Evolutionary conservation across 1,284 basidiomycete species (phyloP).

Genomic region (Violaceomyces palustris): DNA sequence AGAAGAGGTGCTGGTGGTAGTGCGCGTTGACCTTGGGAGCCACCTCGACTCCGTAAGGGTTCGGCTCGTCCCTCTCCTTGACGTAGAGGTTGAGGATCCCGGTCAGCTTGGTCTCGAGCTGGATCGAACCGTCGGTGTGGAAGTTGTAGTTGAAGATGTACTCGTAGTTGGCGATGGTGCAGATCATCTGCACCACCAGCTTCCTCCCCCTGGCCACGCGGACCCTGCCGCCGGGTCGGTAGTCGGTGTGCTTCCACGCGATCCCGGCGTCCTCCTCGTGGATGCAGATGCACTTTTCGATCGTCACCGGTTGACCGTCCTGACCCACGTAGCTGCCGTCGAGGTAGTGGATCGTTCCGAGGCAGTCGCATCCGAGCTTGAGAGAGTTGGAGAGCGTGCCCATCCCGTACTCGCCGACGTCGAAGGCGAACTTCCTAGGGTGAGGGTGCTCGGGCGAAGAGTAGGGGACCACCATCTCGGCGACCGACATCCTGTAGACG

Average conservation of each 20-base stretch:
- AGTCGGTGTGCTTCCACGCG: slow-evolving; percentile 65
- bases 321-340: slow-evolving; percentile 51
- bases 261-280: slow-evolving; percentile 80
- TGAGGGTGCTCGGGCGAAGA: slow-evolving; percentile 47
- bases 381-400: slow-evolving; percentile 55
- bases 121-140: slow-evolving; percentile 69
- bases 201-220: slow-evolving; percentile 70
- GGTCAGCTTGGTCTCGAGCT: slow-evolving; percentile 74
- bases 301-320: slow-evolving; percentile 32
- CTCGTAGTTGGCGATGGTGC: slow-evolving; percentile 84
- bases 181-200: slow-evolving; percentile 79
- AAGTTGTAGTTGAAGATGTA: slow-evolving; percentile 75
- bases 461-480: slow-evolving; percentile 57
- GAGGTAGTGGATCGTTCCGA: slow-evolving; percentile 53
- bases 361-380: slow-evolving; percentile 57
- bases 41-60: slow-evolving; percentile 67
- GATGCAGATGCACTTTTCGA: slow-evolving; percentile 74
- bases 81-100: slow-evolving; percentile 64
- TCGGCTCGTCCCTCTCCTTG: slow-evolving; percentile 58
- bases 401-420: slow-evolving; percentile 56
- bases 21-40: slow-evolving; percentile 81
- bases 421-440: slow-evolving; percentile 54
- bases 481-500: slow-evolving; percentile 55
- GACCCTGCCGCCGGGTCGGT: slow-evolving; percentile 69
- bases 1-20: slow-evolving; percentile 81